These are phyloP conservation scores for Fusarium penzigii DNA, from an alignment of 2,329 filamentous ascomycete species.

Conservation along the genomic window DNA sequence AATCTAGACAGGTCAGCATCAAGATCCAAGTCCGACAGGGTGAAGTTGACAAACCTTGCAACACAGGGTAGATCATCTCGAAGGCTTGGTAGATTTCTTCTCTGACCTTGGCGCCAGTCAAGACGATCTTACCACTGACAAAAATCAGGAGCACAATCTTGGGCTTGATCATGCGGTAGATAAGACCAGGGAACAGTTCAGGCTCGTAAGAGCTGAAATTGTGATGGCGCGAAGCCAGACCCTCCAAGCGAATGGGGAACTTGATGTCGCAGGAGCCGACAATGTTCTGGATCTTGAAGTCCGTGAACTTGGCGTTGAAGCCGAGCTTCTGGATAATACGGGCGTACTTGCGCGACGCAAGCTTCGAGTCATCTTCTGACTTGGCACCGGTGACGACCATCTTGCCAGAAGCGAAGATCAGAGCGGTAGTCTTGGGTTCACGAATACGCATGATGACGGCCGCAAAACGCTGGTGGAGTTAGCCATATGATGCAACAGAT, in stretches of 20 bases:
- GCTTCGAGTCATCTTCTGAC: slow-evolving; percentile 95
- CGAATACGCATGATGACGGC: slow-evolving; percentile 99
- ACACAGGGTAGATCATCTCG: slow-evolving; percentile 95
- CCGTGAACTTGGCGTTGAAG: slow-evolving; percentile 99
- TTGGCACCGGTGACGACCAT: slow-evolving; percentile 99
- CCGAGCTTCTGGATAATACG: slow-evolving; percentile 99
- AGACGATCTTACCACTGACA: slow-evolving; percentile 96
- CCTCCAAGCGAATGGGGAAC: slow-evolving; percentile 96
- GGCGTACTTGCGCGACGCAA: slow-evolving; percentile 95
- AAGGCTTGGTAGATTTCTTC: slow-evolving; percentile 98
- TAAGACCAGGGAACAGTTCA: slow-evolving; percentile 96
- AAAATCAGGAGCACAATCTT: slow-evolving; percentile 99
- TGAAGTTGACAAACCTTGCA: slow-evolving; percentile 65
- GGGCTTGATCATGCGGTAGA: slow-evolving; percentile 99
- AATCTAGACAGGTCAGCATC: slow-evolving; percentile 41
- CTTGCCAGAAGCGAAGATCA: slow-evolving; percentile 98
- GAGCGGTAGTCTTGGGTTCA: slow-evolving; percentile 95
- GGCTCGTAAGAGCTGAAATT: slow-evolving; percentile 99
- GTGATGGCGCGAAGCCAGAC: slow-evolving; percentile 94
- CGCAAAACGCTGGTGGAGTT: slow-evolving; percentile 77
- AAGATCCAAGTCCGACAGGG: neutral
- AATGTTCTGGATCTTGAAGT: slow-evolving; percentile 99
- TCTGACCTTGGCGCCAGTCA: slow-evolving; percentile 95
- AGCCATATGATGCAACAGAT: slow-evolving; percentile 26
- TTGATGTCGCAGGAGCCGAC: slow-evolving; percentile 99